Conservation (phyloP, 768 basidiomycete species). For the Suillus clintonianus region DNA sequence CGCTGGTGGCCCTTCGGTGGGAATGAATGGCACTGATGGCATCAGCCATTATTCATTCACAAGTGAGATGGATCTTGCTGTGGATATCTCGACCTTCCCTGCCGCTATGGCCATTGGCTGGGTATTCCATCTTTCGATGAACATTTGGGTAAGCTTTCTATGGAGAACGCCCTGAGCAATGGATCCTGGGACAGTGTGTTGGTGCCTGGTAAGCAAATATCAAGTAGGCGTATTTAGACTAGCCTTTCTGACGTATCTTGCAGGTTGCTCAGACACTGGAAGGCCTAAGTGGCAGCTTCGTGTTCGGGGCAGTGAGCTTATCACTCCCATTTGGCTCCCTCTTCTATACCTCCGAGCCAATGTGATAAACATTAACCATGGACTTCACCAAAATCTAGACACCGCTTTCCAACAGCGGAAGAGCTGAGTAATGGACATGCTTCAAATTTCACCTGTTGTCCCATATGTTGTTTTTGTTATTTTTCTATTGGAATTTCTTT, state of each 20-base stretch:
- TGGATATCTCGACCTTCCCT: constrained; percentile 81
- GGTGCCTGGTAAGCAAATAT: constrained; percentile 65
- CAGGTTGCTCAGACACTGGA: constrained; percentile 80
- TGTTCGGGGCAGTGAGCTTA: constrained; percentile 82
- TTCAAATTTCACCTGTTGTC: not conserved
- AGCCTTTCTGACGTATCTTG: constrained; percentile 2
- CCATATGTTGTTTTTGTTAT: not conserved
- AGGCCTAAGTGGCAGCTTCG: constrained; percentile 80
- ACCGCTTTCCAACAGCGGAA: constrained; percentile 27
- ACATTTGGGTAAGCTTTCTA: constrained; percentile 56
- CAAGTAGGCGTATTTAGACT: not conserved
- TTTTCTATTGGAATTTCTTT: not conserved
- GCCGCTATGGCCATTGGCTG: constrained; percentile 85
- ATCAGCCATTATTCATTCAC: constrained; percentile 69
- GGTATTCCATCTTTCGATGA: constrained; percentile 44
- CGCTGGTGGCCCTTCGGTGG: constrained; percentile 13
- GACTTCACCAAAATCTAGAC: constrained; percentile 30
- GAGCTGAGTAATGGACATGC: constrained; percentile 11
- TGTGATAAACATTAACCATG: constrained; percentile 22
- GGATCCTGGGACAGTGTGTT: constrained; percentile 89
- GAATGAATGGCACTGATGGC: constrained; percentile 16
- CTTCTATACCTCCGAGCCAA: constrained; percentile 56
- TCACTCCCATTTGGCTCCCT: constrained; percentile 68
- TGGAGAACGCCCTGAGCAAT: constrained; percentile 79
- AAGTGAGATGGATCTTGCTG: constrained; percentile 81